Conservation (phyloP, 139 green algal species). For the Auxenochlorella protothecoides region DNA sequence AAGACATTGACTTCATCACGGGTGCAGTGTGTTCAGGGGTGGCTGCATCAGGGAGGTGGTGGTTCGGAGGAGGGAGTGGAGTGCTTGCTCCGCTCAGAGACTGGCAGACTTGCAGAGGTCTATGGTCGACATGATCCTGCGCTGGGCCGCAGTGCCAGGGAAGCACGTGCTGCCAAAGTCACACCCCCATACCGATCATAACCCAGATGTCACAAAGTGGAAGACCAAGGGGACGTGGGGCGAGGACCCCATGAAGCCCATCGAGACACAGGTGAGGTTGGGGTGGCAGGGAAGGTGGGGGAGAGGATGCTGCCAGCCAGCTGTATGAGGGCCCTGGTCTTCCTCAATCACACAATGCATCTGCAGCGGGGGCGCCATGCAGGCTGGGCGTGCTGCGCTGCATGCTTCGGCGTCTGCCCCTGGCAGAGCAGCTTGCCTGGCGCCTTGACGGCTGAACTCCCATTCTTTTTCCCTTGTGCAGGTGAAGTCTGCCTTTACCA, state of each 20-base stretch:
- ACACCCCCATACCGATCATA: too few relatives aligned
- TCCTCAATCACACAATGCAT: too few relatives aligned
- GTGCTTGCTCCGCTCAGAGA: conserved; percentile 37
- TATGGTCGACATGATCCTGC: too few relatives aligned
- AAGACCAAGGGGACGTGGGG: conserved; percentile 63
- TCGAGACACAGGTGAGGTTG: conserved; percentile 43
- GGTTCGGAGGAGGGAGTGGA: conserved; percentile 7
- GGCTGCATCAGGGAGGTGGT: background rate
- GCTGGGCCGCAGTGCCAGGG: too few relatives aligned
- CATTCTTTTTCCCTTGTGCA: background rate
- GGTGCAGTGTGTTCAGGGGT: conserved; percentile 1
- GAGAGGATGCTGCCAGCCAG: too few relatives aligned
- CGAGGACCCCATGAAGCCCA: conserved; percentile 58
- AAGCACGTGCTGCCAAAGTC: too few relatives aligned
- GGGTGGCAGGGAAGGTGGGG: background rate
- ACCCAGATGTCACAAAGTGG: conserved; percentile 74
- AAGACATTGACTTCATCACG: conserved; percentile 42
- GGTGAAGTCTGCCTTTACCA: conserved; percentile 72
- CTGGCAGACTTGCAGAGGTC: background rate
- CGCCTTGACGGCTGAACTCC: too few relatives aligned
- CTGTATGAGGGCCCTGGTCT: too few relatives aligned
- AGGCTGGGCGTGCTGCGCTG: too few relatives aligned
- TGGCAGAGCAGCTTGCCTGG: background rate
- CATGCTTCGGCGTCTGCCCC: background rate
- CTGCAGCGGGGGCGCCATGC: background rate